A percentile compares a stretch with the other conserved stretches of the same genome.
Evolutionary conservation across 2,329 filamentous ascomycete genomes (phyloP).

Genomic region (Colletotrichum simmondsii): DNA sequence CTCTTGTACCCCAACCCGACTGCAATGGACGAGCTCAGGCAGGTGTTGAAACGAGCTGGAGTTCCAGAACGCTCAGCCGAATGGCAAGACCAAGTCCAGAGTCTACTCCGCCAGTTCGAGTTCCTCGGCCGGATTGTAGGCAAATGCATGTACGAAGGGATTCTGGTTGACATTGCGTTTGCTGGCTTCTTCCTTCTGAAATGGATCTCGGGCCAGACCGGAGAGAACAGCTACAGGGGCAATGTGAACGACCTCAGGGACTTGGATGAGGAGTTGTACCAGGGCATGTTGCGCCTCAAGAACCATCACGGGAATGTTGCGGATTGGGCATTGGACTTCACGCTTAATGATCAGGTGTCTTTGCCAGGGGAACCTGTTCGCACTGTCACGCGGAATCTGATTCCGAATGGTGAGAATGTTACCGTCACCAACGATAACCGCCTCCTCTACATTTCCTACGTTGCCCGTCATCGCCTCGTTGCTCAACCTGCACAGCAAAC

Average conservation of each 20-base stretch:
- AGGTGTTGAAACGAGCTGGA: slow-evolving; percentile 63
- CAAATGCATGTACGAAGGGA: slow-evolving; percentile 97
- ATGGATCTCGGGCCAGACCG: slow-evolving; percentile 78
- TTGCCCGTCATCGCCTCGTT: slow-evolving; percentile 87
- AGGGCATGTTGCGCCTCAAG: slow-evolving; percentile 84
- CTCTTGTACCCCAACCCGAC: slow-evolving; percentile 89
- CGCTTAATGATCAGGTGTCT: slow-evolving; percentile 78
- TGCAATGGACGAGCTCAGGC: slow-evolving; percentile 75
- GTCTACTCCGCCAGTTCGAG: slow-evolving; percentile 81
- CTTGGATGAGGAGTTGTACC: slow-evolving; percentile 90
- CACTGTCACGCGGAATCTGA: slow-evolving; percentile 79
- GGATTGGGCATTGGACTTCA: slow-evolving; percentile 88
- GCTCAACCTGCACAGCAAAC: slow-evolving; percentile 85
- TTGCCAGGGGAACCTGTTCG: slow-evolving; percentile 58
- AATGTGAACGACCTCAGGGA: slow-evolving; percentile 95
- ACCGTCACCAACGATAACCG: slow-evolving; percentile 92
- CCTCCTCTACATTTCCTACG: slow-evolving; percentile 92
- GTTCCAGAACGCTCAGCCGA: slow-evolving; percentile 63
- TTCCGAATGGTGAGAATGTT: slow-evolving; percentile 79
- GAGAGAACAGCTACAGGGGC: slow-evolving; percentile 82
- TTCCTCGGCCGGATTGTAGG: slow-evolving; percentile 94
- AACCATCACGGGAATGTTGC: slow-evolving; percentile 85
- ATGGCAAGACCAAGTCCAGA: slow-evolving; percentile 67
- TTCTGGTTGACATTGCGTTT: slow-evolving; percentile 92
- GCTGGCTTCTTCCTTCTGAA: slow-evolving; percentile 96